These are phyloP conservation scores for Lignosus rhinocerotis DNA, from an alignment of 1,284 basidiomycete genomes.

Conservation along the genomic window DNA sequence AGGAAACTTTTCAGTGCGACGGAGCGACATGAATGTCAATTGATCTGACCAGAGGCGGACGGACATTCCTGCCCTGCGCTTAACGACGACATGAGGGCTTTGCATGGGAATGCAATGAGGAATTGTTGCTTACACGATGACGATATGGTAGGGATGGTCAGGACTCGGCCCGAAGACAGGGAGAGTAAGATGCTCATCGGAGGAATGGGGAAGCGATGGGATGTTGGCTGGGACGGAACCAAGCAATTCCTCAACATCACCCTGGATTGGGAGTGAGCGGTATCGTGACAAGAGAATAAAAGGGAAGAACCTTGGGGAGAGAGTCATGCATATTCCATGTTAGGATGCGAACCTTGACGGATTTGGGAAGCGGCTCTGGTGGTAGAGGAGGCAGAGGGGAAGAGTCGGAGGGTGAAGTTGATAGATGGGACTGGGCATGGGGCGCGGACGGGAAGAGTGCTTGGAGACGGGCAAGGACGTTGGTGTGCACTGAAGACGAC, in stretches of 20 bases:
- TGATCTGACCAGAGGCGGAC: conserved; percentile 56
- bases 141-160: conserved; percentile 76
- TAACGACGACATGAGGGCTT: conserved; percentile 13
- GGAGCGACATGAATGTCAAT: background rate
- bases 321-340: conserved; percentile 83
- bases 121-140: conserved; percentile 64
- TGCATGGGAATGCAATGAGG: conserved; percentile 12
- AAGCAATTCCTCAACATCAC: conserved; percentile 74
- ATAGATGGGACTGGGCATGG: conserved; percentile 23
- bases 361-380: conserved; percentile 36
- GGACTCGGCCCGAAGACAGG: conserved; percentile 53
- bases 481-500: conserved; percentile 25
- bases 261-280: conserved; percentile 41
- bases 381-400: conserved; percentile 24
- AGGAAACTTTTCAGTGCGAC: background rate
- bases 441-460: conserved; percentile 41
- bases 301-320: conserved; percentile 57
- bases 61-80: conserved; percentile 87
- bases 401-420: conserved; percentile 18
- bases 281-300: background rate
- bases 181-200: conserved; percentile 34
- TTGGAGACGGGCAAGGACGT: conserved; percentile 44
- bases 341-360: conserved; percentile 50
- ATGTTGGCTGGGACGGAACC: conserved; percentile 60
- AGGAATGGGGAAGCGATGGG: conserved; percentile 33